Base-by-base conservation (phyloP, 106 monocot genomes). In the Allium cepa region DNA sequence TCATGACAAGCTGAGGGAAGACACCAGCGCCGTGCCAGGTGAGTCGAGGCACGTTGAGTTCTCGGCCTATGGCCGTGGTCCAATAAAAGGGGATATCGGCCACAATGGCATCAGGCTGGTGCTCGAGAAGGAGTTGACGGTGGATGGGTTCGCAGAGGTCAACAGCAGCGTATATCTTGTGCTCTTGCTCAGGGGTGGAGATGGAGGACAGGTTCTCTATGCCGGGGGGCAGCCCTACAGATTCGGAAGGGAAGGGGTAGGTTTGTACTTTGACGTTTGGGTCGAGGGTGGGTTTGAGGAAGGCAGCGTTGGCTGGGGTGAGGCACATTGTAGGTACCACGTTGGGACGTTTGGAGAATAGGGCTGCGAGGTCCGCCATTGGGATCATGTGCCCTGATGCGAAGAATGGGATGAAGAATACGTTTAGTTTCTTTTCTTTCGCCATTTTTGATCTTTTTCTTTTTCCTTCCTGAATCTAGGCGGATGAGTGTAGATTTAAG, bases 391-490 rank as follows among this genome's bases (percentile, higher is more conserved):
- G 87, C 45, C 87, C 83, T 17, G 77, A 66, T 11, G 74, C 83
- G 66, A 83, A 80, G 72, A 83, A 83, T 11, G 87, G 87, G 70
- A 87, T 71, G 72, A 83, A 80, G 87, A 83, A 77, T 8, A 84
- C 76, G 17, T 60, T 64, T 47, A 83, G 79, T 68, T 58, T 60
- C 28, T 47, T 59, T 36, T 36, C 36, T 36, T 36, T 2, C 4
- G 36, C 36, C 36, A 36, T 36, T 36, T 36, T 36, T 36, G 36
- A 22, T 22, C 22, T 22, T 22, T 22, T 36, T n/a, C n/a, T 1
- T 36, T 36, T 4, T 36, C 5, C 4, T 36, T 36, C 4, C 36
- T 36, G 36, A 36, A 36, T 36, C 5, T 5, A 5, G 36, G 36
- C 3, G 36, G 4, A 3, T 36, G 36, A 4, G 36, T 36, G 36